Conservation (phyloP, 306 rosid genomes). For the Cicer cuneatum region DNA sequence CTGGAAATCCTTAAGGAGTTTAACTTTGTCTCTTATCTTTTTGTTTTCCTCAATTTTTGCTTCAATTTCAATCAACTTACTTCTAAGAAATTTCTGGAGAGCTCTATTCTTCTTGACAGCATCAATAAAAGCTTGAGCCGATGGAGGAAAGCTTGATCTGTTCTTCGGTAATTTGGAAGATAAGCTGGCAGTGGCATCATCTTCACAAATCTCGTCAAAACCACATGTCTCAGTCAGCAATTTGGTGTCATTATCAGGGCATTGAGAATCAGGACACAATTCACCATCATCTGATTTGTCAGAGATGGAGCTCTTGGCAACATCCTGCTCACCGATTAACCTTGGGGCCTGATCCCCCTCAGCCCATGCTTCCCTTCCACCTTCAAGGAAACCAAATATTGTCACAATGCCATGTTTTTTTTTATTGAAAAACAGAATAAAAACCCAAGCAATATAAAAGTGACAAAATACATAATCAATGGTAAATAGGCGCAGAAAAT, state of each 20-base stretch:
- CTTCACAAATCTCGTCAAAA: slow-evolving; percentile 36
- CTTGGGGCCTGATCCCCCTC: slow-evolving; percentile 48
- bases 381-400: slow-evolving; percentile 46
- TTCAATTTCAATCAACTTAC: slow-evolving; percentile 72
- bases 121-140: slow-evolving; percentile 69
- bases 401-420: slow-evolving; percentile 26
- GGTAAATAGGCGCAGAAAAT: not conserved
- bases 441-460: not conserved
- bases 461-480: not conserved
- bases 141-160: slow-evolving; percentile 62
- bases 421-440: not conserved
- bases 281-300: slow-evolving; percentile 42
- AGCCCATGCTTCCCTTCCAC: slow-evolving; percentile 37
- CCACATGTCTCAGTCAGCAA: slow-evolving; percentile 36
- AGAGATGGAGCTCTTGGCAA: slow-evolving; percentile 41
- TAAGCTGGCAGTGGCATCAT: slow-evolving; percentile 46
- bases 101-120: slow-evolving; percentile 83
- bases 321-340: slow-evolving; percentile 41
- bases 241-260: slow-evolving; percentile 17
- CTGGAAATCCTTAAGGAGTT: slow-evolving; percentile 83
- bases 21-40: slow-evolving; percentile 59
- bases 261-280: slow-evolving; percentile 42
- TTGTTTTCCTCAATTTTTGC: slow-evolving; percentile 85
- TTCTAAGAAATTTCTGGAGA: slow-evolving; percentile 66
- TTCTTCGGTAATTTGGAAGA: slow-evolving; percentile 47